Base-by-base conservation (phyloP, 2,329 filamentous ascomycete genomes). In the Sarocladium brachiariae region DNA sequence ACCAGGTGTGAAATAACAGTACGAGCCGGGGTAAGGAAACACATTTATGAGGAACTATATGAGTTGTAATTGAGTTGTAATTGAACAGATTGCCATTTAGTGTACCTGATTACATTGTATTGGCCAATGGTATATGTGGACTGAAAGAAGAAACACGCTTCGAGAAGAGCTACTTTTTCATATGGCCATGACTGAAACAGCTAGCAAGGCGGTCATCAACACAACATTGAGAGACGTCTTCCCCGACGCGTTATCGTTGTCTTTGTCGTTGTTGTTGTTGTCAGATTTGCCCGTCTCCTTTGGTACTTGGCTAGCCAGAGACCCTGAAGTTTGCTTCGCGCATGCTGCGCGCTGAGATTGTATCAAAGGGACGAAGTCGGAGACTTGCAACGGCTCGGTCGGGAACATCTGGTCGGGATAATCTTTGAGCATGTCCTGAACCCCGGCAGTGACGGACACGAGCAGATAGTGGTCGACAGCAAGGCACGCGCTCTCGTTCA, bases 191-290 rank as follows among this genome's bases (percentile, higher is more conserved):
- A 34, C 43, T 19, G 46, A 49, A 21, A 49, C 30, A 16, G 46
- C 46, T 19, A 49, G 31, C 14, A 49, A 31, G 7, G 46, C 46
- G 19, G 30, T 31, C 46, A 49, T 49, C 46, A 49, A n/a, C 16
- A 24, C 33, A 27, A 35, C 33, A 31, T 31, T 49, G 14, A 49
- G 23, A 7, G 46, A 35, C 27, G 19, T 37, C 46, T 37, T 49
- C 8, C 31, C 33, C 3, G 46, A 27, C 6, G 30, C 46, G 19
- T 25, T 37, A 16, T 37, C 46, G 14, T 48, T 30, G 24, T 34
- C 30, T 10, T 24, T 18, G 30, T 34, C 27, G 25, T 13, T 21
- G 16, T 48, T 18, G 25, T 48, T 48, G 45, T 25, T 37, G 16
- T 14, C 46, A 9, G 46, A 35, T 13, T 10, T 18, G 31, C 31